Base-by-base conservation (phyloP, 2,329 filamentous ascomycete species). In the Xylariaceae sp. region DNA sequence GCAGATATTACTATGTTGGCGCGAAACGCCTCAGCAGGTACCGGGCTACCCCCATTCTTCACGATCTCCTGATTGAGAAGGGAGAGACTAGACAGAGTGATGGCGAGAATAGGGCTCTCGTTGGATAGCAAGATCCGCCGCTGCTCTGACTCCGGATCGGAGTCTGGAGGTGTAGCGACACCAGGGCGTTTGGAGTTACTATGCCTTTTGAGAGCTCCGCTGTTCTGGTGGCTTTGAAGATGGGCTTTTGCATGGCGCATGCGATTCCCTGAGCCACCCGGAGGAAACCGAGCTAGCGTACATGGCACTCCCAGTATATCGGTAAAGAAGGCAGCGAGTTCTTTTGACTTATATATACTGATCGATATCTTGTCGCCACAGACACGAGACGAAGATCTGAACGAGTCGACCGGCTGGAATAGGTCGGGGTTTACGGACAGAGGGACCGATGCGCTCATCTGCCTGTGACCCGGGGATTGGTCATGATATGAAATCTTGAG, bases 91-190 rank as follows among this genome's bases (percentile, higher is more conserved):
- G 85, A 80, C 38, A 78, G 74, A 14, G 86, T 88, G 40, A 97
- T 82, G 32, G 87, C 76, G 1, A 98, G 73, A 31, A 98, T 94
- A 0, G 92, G 90, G 37, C 88, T 94, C 62, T 97, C 92, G 59
- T 98, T 98, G 16, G 89, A 85, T 3, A 98, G 68, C 0, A 92
- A 67, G 23, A 97, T 88, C 3, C 80, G 75, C 9, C 53, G 59
- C 36, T 72, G 60, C 38, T 60, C 40, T 18, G 46, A 52, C 53
- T 79, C 69, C 17, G 65, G 67, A 43, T 77, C 76, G 0, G 77
- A 81, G 34, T 80, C 76, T 2, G 73, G 70, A 7, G 73, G 74
- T 14, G 71, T 76, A 13, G 72, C 71, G 1, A 71, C 66, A 28
- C 58, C 62, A 19, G 74, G 75, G 46, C 76, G 80, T 14, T 71